These are phyloP conservation scores for Hygrocybe coccinea DNA, from an alignment of 768 basidiomycete genomes.

Conservation along the genomic window DNA sequence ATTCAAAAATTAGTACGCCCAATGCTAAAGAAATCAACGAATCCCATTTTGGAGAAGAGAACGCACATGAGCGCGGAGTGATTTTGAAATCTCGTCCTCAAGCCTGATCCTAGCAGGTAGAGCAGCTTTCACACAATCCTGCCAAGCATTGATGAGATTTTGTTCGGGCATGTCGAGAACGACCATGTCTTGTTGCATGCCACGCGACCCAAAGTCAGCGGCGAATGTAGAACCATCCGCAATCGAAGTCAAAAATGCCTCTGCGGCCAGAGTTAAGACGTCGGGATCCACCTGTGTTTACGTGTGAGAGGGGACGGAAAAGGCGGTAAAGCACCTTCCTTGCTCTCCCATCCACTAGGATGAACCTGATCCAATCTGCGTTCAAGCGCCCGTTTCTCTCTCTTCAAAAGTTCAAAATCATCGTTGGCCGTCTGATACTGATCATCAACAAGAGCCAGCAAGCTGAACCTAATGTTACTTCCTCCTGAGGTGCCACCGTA, in stretches of 20 bases:
- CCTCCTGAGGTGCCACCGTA: constrained; percentile 44
- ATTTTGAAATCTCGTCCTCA: constrained; percentile 49
- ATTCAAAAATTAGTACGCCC: neutral
- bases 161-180: constrained; percentile 42
- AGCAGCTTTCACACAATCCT: constrained; percentile 40
- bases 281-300: too few relatives aligned
- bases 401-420: constrained; percentile 48
- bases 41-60: too few relatives aligned
- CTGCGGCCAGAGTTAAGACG: constrained; percentile 4
- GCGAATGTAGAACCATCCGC: constrained; percentile 42
- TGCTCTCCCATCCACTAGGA: constrained; percentile 29
- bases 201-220: constrained; percentile 41
- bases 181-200: constrained; percentile 39
- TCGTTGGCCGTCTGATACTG: constrained; percentile 45
- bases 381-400: constrained; percentile 45
- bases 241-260: constrained; percentile 6
- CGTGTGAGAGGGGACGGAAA: too few relatives aligned
- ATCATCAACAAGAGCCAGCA: constrained; percentile 58
- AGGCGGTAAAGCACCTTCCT: neutral
- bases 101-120: constrained; percentile 37
- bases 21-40: too few relatives aligned
- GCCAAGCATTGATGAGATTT: constrained; percentile 41
- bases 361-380: constrained; percentile 37
- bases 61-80: constrained; percentile 42
- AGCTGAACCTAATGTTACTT: constrained; percentile 52